Base-by-base conservation (phyloP, 192 early-diverging fungal genomes). In the Backusella macrospora region DNA sequence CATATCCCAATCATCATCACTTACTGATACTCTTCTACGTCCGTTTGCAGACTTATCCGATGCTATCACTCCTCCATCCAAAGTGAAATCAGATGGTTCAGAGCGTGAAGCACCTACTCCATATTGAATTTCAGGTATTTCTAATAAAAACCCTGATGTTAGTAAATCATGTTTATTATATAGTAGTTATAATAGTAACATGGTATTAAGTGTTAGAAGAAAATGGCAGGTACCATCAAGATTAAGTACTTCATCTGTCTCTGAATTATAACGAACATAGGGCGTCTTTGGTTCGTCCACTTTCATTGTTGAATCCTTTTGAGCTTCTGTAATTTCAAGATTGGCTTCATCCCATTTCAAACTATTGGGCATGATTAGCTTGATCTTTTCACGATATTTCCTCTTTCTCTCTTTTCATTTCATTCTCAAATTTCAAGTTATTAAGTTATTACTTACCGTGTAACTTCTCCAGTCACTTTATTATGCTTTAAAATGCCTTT, bases 311-410 rank as follows among this genome's bases (percentile, higher is more conserved):
- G 92, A 84, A 67, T 90, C 90, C 81, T 96, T 96, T 76, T 95
- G 90, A 5, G 92, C 89, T 78, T 99, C 97, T 1, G 95, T 96
- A 5, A 95, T 80, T 74, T 87, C 84, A 46, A 99, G 71, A 80
- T 95, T 97, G 75, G 96, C 95, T 84, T 99, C 96, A 78, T 98
- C 95, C 95, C 96, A 98, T 71, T 88, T 91, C 76, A 97, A 83
- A 59, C 95, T 91, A 75, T 67, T 49, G 12, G 10, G 2, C 29
- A 34, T 34, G 29, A 34, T 34, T 34, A 34, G 29, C 2, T 34
- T 15, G 13, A 38, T 18, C 38, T 38, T 5, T 59, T 23, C 55
- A 34, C 29, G 0, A 34, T 34, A 34, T 34, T 34, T 34, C 29
- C 29, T 2, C 29, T 34, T 34, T 34, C 29, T 34, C 2, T 34